Conservation (phyloP, 352 stramenopile genomes). For the Phytophthora ramorum region DNA sequence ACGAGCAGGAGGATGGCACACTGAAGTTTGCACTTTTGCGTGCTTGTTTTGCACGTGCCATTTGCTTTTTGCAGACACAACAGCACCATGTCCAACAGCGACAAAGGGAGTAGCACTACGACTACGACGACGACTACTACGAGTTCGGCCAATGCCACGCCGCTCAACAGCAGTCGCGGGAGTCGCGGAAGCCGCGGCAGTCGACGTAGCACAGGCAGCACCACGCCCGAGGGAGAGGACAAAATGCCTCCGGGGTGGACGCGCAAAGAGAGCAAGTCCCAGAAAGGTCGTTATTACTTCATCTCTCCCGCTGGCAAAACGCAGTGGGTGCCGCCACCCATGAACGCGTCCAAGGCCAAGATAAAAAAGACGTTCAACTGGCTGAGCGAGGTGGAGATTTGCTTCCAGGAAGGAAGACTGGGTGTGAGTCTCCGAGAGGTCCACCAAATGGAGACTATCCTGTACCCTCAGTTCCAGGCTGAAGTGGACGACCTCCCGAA, state of each 20-base stretch:
- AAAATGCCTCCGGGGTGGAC: slow-evolving; percentile 81
- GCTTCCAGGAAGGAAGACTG: slow-evolving; percentile 81
- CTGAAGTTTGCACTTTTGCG: neutral
- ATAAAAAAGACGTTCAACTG: slow-evolving; percentile 76
- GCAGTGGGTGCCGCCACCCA: slow-evolving; percentile 73
- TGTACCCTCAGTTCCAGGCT: slow-evolving; percentile 89
- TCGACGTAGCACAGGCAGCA: slow-evolving; percentile 34
- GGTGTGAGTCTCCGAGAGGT: slow-evolving; percentile 87
- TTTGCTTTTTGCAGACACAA: slow-evolving; percentile 19
- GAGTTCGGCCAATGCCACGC: slow-evolving; percentile 12
- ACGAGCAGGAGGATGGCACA: too few species aligned
- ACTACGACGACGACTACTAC: neutral
- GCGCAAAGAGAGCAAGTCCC: slow-evolving; percentile 85
- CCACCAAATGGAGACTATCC: slow-evolving; percentile 74
- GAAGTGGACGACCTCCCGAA: slow-evolving; percentile 90
- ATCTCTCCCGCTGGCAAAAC: slow-evolving; percentile 84
- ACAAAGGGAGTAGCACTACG: slow-evolving; percentile 11
- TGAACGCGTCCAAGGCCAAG: slow-evolving; percentile 32
- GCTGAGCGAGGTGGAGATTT: slow-evolving; percentile 85
- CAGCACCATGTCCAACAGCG: slow-evolving; percentile 14
- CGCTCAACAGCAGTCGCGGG: slow-evolving; percentile 23
- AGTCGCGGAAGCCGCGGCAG: slow-evolving; percentile 30
- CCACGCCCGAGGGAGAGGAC: slow-evolving; percentile 34
- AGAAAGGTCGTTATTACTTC: slow-evolving; percentile 88
- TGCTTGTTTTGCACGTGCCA: neutral